These are phyloP conservation scores for Phaeoacremonium minimum DNA, from an alignment of 2,329 filamentous ascomycete genomes.

Conservation along the genomic window DNA sequence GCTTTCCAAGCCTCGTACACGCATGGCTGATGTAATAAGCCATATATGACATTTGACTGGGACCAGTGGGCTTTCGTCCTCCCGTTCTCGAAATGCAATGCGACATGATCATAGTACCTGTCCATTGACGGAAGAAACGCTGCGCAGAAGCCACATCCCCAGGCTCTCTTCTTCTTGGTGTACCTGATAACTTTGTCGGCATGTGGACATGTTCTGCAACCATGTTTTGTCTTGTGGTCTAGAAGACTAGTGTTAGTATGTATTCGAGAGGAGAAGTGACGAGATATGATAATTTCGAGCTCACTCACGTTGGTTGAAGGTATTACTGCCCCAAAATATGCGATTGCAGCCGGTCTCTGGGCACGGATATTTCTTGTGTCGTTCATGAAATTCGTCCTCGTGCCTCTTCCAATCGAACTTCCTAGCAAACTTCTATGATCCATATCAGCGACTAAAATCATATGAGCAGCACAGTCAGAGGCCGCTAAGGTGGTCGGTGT, in stretches of 20 bases:
- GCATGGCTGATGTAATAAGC: constrained; percentile 60
- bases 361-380: constrained; percentile 63
- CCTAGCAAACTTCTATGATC: constrained; percentile 60
- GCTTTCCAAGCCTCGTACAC: constrained; percentile 59
- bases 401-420: constrained; percentile 69
- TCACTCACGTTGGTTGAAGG: constrained; percentile 67
- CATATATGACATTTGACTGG: constrained; percentile 65
- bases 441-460: too few relatives aligned
- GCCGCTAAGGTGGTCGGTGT: too few relatives aligned
- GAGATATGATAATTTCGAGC: too few relatives aligned
- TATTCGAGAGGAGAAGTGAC: too few relatives aligned
- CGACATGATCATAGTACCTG: constrained; percentile 65
- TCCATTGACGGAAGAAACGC: constrained; percentile 59
- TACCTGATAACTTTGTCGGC: constrained; percentile 61
- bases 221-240: constrained; percentile 59
- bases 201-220: constrained; percentile 61
- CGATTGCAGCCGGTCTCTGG: constrained; percentile 62
- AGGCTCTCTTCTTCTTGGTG: constrained; percentile 56
- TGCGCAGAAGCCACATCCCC: constrained; percentile 66
- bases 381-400: constrained; percentile 66
- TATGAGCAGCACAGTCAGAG: too few relatives aligned
- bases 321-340: constrained; percentile 64
- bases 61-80: constrained; percentile 64
- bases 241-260: constrained; percentile 56
- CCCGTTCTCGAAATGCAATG: constrained; percentile 60